Conservation (phyloP, 2,329 filamentous ascomycete genomes). For the Fusarium multiceps region DNA sequence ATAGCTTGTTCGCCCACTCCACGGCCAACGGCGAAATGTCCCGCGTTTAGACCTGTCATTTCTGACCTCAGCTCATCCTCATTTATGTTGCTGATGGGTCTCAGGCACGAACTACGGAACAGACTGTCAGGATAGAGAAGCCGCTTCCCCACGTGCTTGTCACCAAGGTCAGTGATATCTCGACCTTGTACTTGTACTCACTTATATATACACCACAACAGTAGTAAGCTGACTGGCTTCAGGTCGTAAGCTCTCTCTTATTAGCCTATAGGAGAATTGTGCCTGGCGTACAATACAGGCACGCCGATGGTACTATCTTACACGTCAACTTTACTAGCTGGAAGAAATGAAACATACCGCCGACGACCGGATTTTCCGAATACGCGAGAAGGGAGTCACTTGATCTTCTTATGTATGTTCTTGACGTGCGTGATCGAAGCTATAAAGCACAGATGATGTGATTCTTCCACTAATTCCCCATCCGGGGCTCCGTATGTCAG, state of each 20-base stretch:
- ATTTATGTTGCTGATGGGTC: neutral
- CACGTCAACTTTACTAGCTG: slow-evolving; percentile 3
- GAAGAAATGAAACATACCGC: neutral
- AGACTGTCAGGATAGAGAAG: neutral
- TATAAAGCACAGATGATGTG: slow-evolving; percentile 11
- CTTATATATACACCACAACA: neutral
- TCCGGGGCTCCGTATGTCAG: slow-evolving; percentile 10
- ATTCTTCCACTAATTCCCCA: slow-evolving; percentile 10
- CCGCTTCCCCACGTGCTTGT: slow-evolving; percentile 14
- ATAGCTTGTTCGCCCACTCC: neutral
- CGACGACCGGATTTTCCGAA: neutral
- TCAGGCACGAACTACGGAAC: slow-evolving; percentile 1
- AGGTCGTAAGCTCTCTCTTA: neutral
- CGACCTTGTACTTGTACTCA: neutral
- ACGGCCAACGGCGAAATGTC: slow-evolving; percentile 2
- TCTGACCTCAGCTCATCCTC: slow-evolving; percentile 16
- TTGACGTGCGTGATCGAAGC: neutral
- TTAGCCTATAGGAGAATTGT: slow-evolving; percentile 20
- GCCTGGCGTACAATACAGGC: slow-evolving; percentile 4
- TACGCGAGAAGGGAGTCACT: neutral
- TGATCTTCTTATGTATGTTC: slow-evolving; percentile 4
- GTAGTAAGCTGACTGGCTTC: neutral
- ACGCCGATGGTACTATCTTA: neutral
- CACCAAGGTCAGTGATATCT: neutral
- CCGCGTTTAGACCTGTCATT: slow-evolving; percentile 2